phyloP scores from a whole-genome alignment of 345 rosid species.

The Salix exigua region DNA sequence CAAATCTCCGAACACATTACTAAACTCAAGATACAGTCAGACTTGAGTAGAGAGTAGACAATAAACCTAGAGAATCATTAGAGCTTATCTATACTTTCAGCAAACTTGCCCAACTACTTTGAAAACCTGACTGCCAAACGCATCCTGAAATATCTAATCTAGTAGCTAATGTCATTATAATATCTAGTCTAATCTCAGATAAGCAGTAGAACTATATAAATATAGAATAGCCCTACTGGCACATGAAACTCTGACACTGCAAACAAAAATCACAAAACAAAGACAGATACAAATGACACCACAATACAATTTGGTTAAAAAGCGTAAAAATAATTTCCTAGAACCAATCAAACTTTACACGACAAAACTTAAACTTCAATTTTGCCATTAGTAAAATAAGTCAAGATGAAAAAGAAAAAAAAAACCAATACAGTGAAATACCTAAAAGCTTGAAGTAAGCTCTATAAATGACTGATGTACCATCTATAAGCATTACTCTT shows the following conservation, averaged over 20 bases:
- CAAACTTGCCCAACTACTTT: not conserved
- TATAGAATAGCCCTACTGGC: not conserved
- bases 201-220: not conserved
- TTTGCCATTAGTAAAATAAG: not conserved
- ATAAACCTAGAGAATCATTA: not conserved
- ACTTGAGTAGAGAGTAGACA: not conserved
- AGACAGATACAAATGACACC: not conserved
- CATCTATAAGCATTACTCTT: slow-evolving; percentile 93
- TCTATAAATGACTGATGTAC: slow-evolving; percentile 86
- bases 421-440: slow-evolving; percentile 18
- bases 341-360: not conserved
- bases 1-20: not conserved
- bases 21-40: not conserved
- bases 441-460: slow-evolving; percentile 96
- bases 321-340: not conserved
- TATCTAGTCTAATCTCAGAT: not conserved
- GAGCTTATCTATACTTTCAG: not conserved
- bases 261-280: not conserved
- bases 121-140: not conserved
- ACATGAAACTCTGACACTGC: not conserved
- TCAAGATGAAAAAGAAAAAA: not conserved
- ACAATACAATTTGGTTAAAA: not conserved
- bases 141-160: not conserved
- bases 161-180: not conserved
- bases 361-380: not conserved